Percentiles rank a stretch among this genome's conserved stretches.
phyloP scores from a whole-genome alignment of 2,329 filamentous ascomycete species.

The Orbilia blumenaviensis region DNA sequence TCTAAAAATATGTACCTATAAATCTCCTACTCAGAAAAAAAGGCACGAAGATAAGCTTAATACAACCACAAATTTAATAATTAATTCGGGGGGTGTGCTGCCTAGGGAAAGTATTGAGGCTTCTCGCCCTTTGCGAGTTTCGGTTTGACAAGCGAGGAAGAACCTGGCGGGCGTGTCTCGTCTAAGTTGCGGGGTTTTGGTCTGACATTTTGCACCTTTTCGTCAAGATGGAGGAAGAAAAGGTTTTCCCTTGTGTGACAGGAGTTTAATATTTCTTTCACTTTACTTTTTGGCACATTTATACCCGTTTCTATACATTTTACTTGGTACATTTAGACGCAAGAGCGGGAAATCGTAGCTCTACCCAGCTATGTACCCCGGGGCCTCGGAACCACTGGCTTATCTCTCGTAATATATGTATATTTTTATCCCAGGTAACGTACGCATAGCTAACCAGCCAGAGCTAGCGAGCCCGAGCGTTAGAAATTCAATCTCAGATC shows the following conservation, averaged over 20 bases:
- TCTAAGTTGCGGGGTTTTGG: constrained; percentile 44
- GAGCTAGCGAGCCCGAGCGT: too few species aligned
- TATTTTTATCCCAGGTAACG: constrained; percentile 38
- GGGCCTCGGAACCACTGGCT: constrained; percentile 12
- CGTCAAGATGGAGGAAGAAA: constrained; percentile 17
- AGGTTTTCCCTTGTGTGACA: constrained; percentile 24
- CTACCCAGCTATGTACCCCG: too few species aligned
- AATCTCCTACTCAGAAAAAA: not conserved
- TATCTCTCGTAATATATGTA: constrained; percentile 48
- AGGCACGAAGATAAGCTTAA: constrained; percentile 35
- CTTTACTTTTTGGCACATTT: too few species aligned
- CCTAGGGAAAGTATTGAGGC: constrained; percentile 5
- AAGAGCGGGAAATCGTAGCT: not conserved
- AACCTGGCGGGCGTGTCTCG: constrained; percentile 29
- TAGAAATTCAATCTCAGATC: constrained; percentile 2
- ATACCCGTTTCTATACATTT: not conserved
- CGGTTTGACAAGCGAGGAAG: constrained; percentile 33
- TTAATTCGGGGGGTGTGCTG: not conserved
- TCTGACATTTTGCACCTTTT: too few species aligned
- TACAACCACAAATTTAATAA: constrained; percentile 18
- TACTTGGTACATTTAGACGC: constrained; percentile 2
- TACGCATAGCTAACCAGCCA: too few species aligned
- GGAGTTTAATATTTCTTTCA: too few species aligned
- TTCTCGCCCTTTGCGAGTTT: constrained; percentile 8
- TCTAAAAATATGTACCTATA: constrained; percentile 39